Conservation (phyloP, 78 protist genomes). For the Chrysochromulina parva region DNA sequence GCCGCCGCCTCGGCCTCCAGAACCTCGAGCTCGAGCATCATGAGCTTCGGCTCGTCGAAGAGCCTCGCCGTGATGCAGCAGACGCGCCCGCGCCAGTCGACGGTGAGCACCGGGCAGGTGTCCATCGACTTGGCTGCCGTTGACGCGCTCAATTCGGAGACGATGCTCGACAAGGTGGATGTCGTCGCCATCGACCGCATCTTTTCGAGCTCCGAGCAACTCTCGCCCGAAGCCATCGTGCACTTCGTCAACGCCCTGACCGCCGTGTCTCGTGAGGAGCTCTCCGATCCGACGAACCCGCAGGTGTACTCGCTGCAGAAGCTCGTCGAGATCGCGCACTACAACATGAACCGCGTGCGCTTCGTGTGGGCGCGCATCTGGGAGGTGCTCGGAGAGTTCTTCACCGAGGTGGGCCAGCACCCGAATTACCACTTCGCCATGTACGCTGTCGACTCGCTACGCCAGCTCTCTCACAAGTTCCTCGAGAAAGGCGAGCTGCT, state of each 20-base stretch:
- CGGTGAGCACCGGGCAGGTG: too few relatives aligned
- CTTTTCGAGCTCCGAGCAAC: not conserved
- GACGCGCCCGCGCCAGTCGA: too few relatives aligned
- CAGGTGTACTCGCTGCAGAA: slow-evolving; percentile 91
- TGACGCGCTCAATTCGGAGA: not conserved
- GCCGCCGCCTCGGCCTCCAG: too few relatives aligned
- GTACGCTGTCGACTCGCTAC: slow-evolving; percentile 88
- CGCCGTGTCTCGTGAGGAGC: slow-evolving; percentile 79
- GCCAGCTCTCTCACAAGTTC: slow-evolving; percentile 94
- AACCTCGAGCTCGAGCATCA: too few relatives aligned
- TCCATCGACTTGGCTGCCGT: not conserved
- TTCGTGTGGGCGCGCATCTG: slow-evolving; percentile 94
- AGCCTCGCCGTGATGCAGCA: too few relatives aligned
- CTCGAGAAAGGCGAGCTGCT: slow-evolving; percentile 82
- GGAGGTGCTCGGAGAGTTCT: slow-evolving; percentile 75
- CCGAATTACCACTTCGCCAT: slow-evolving; percentile 67
- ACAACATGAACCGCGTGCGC: slow-evolving; percentile 90
- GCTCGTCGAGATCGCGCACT: slow-evolving; percentile 86
- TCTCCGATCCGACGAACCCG: slow-evolving; percentile 55
- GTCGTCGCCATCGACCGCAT: slow-evolving; percentile 38
- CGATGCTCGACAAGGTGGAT: not conserved
- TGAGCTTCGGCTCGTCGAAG: too few relatives aligned
- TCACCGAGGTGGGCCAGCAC: slow-evolving; percentile 74
- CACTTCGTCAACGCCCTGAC: slow-evolving; percentile 43
- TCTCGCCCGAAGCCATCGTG: slow-evolving; percentile 29